Conservation (phyloP, 345 rosid species). For the Dimocarpus longan region DNA sequence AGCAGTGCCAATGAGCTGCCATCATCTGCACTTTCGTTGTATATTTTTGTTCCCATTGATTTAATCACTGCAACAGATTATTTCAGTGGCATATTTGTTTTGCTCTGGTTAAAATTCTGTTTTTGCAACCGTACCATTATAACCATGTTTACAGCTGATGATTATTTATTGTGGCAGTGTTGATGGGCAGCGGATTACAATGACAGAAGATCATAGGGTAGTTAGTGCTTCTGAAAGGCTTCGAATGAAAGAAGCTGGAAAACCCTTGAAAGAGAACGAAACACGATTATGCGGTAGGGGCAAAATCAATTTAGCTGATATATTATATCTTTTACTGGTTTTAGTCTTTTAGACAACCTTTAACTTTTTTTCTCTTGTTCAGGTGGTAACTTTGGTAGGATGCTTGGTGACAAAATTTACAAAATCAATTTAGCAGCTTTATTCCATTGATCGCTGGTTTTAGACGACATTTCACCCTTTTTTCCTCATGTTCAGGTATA, state of each 20-base stretch:
- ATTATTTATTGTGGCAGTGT: constrained; percentile 53
- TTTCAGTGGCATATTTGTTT: constrained; percentile 1
- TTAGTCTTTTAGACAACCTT: neutral
- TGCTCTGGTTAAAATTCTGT: neutral
- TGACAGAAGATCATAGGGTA: constrained; percentile 93
- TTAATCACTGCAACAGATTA: neutral
- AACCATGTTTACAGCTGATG: constrained; percentile 21
- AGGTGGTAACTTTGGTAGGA: too few species aligned
- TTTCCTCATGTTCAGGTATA: constrained; percentile 53
- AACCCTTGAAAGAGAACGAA: constrained; percentile 79
- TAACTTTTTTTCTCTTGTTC: neutral
- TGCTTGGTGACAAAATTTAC: too few species aligned
- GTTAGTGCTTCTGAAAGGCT: constrained; percentile 71
- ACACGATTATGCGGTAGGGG: constrained; percentile 70
- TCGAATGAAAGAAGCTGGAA: constrained; percentile 63
- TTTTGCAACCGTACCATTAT: neutral
- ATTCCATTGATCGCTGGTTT: too few species aligned
- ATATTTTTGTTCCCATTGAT: neutral
- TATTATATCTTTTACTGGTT: neutral
- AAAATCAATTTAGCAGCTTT: too few species aligned
- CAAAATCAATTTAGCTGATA: constrained; percentile 16
- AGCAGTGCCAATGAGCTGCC: neutral
- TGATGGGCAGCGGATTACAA: constrained; percentile 70
- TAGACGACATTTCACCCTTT: neutral
- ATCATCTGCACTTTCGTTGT: neutral